Conservation (phyloP, 306 rosid genomes). For the Corylus americana region DNA sequence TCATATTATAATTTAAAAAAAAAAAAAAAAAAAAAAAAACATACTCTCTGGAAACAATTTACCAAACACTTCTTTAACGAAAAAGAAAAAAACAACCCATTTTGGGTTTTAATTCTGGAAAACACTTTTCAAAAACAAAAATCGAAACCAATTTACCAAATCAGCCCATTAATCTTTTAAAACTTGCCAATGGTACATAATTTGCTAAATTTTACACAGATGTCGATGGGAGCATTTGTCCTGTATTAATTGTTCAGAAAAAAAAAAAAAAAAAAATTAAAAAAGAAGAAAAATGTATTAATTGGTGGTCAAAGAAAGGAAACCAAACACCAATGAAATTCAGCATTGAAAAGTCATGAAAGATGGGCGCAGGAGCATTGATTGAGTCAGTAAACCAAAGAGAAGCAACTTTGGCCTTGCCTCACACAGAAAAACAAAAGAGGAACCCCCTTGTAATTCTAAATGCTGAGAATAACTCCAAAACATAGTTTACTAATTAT, state of each 20-base stretch:
- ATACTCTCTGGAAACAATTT: too few species aligned
- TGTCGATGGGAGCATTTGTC: too few species aligned
- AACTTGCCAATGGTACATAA: too few species aligned
- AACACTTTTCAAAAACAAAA: too few species aligned
- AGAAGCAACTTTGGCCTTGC: slow-evolving; percentile 31
- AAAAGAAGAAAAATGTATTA: slow-evolving; percentile 6
- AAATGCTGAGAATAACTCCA: slow-evolving; percentile 32
- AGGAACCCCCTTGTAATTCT: background rate
- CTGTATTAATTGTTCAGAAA: background rate
- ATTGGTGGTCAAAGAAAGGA: slow-evolving; percentile 28
- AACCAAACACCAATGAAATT: slow-evolving; percentile 29
- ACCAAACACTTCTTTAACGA: too few species aligned
- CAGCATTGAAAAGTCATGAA: slow-evolving; percentile 27
- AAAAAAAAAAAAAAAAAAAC: too few species aligned
- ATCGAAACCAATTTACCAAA: too few species aligned
- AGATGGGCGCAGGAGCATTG: slow-evolving; percentile 27
- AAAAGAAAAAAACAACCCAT: too few species aligned
- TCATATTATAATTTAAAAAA: too few species aligned
- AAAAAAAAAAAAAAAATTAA: background rate
- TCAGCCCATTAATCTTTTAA: too few species aligned
- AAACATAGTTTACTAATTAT: slow-evolving; percentile 26
- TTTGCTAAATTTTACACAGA: too few species aligned
- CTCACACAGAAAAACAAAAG: slow-evolving; percentile 15
- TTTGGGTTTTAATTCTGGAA: too few species aligned
- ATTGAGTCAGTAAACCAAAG: slow-evolving; percentile 27